Evolutionary conservation across 1,284 basidiomycete genomes (phyloP), one percentile per base, ranked within the genome.

Genomic region (Coriolopsis trogii): DNA sequence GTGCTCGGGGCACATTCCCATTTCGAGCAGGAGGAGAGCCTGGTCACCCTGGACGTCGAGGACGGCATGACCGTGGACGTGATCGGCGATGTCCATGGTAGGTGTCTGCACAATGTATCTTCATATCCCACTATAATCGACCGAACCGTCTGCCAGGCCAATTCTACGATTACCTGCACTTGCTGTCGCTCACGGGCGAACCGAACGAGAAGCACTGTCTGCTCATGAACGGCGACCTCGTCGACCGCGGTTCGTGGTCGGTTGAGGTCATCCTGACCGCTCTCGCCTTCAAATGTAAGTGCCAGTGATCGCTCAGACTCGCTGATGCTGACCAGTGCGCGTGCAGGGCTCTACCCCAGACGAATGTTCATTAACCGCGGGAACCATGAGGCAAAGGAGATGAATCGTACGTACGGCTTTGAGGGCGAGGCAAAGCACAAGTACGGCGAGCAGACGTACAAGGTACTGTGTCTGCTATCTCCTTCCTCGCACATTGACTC

Each of bases 351-450:
- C 45, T 94, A 92, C 72, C 95, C 94, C 2, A 83, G 83, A 53
- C 83, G 79, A 53, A 91, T 95, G 76, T 95, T 81, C 70, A 84
- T 97, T 67, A 98, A 97, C 70, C 84, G 96, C 54, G 97, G 96
- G 21, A 99, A 98, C 73, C 96, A 99, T 69, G 96, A 99, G 75
- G 91, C 95, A 45, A 93, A 90, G 70, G 93, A 98, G 55, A 92
- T 89, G 86, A 89, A 89, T 63, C 75, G 87, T 37, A 84, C 92
- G 15, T 96, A 97, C 70, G 94, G 95, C 2, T 98, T 98, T 63
- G 95, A 98, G 70, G 95, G 95, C 39, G 96, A 99, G 73, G 93
- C 89, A 46, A 97, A 96, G 69, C 89, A 94, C 65, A 96, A 97
- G 69, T 92, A 95, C 65, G 93, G 93, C 30, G 93, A 96, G 64